Conservation (phyloP, 352 stramenopile genomes). For the Plasmopara halstedii region DNA sequence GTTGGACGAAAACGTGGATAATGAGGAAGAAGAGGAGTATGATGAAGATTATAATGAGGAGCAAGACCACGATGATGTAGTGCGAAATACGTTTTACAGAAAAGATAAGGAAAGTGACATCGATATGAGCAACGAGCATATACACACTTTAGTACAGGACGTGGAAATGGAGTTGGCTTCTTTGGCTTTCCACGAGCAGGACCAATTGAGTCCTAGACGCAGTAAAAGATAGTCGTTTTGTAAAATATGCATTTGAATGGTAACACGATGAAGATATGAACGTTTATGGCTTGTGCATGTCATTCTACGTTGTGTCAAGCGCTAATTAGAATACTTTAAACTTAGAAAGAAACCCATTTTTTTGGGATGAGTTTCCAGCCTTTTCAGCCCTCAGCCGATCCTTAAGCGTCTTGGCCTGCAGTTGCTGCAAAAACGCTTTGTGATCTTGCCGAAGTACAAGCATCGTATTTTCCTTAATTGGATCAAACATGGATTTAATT, state of each 20-base stretch:
- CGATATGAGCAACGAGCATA: slow-evolving; percentile 27
- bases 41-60: slow-evolving; percentile 28
- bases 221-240: neutral
- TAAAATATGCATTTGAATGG: slow-evolving; percentile 22
- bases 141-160: slow-evolving; percentile 48
- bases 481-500: slow-evolving; percentile 76
- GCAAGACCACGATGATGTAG: slow-evolving; percentile 20
- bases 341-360: slow-evolving; percentile 64
- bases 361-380: slow-evolving; percentile 23
- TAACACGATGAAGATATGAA: slow-evolving; percentile 6
- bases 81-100: slow-evolving; percentile 38
- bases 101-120: slow-evolving; percentile 13
- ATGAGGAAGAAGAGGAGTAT: slow-evolving; percentile 32
- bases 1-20: slow-evolving; percentile 35
- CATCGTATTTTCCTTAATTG: slow-evolving; percentile 82
- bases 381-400: slow-evolving; percentile 67
- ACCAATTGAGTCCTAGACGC: slow-evolving; percentile 21
- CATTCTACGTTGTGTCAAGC: neutral
- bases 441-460: slow-evolving; percentile 80
- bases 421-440: slow-evolving; percentile 65
- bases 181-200: slow-evolving; percentile 40
- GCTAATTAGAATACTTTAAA: slow-evolving; percentile 61
- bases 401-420: slow-evolving; percentile 68
- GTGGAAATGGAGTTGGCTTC: slow-evolving; percentile 66
- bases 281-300: slow-evolving; percentile 16